Base-by-base conservation (phyloP, 495 filamentous ascomycete species). In the Terfezia boudieri region DNA sequence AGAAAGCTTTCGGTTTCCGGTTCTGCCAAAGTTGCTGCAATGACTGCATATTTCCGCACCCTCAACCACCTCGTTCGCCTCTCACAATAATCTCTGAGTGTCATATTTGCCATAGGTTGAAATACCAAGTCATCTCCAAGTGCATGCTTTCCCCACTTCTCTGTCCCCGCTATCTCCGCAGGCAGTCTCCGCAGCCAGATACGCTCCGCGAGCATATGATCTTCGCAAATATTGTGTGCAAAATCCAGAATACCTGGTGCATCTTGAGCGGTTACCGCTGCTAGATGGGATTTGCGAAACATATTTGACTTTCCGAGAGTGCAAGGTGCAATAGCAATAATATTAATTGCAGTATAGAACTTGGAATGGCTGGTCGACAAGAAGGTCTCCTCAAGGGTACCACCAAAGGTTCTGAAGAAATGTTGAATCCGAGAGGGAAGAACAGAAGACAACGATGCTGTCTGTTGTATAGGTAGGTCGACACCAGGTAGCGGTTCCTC, bases 301-400 rank as follows among this genome's bases (percentile, higher is more conserved):
- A 99, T 93, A 68, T 90, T 96, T 53, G 84, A 92, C 69, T 99
- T 99, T 26, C 90, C 90, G 7, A 96, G 83, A 54, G 92, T 84
- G 67, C 92, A 96, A 7, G 92, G 88, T 0, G 90, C 89, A 55
- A 96, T 70, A 16, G 80, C 72, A 23, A 94, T 83, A 7, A 87
- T 86, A 70, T 95, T 94, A 74, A 96, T 96, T 55, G 89, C 90
- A 20, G 82, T 83, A 71, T 99, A 99, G 74, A 99, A 94, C 62
- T 99, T 99, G 53, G 87, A 87, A 67, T 99, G 92, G 0, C 86
- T 81, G 9, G 86, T 88, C 1, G 87, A 81, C 71, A 95, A 78
- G 70, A 99, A 99, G 66, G 84, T 75, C 61, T 96, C 89, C 62
- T 99, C 92, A 0, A 99, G 72, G 2, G 85, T 73, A 36, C 86